Conservation (phyloP, 805 yeast species). For the Pichia sporocuriosa region DNA sequence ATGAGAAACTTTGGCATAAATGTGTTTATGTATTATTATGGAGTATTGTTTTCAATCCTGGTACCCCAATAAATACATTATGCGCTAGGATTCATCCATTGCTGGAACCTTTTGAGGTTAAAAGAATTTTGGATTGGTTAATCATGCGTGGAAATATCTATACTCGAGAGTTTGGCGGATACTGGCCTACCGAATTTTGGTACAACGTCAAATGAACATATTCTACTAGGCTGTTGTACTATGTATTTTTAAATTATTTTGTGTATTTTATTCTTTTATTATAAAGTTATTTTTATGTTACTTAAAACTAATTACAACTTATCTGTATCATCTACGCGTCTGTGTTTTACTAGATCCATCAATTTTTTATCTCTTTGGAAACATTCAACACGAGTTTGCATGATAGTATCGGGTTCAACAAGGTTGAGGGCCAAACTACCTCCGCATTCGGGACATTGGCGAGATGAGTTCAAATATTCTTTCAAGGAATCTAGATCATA, state of each 20-base stretch:
- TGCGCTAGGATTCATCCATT: constrained; percentile 23
- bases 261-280: neutral
- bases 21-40: constrained; percentile 42
- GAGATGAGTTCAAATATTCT: constrained; percentile 25
- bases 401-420: constrained; percentile 14
- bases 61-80: constrained; percentile 31
- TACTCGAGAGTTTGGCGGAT: constrained; percentile 32
- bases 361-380: constrained; percentile 10
- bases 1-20: constrained; percentile 52
- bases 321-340: constrained; percentile 7
- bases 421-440: constrained; percentile 12
- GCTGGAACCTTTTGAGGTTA: constrained; percentile 34
- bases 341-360: constrained; percentile 6
- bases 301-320: constrained; percentile 7
- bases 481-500: constrained; percentile 46
- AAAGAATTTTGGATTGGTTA: constrained; percentile 40
- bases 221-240: too few relatives aligned
- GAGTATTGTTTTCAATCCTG: constrained; percentile 49
- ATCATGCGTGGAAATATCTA: constrained; percentile 32
- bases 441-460: constrained; percentile 55
- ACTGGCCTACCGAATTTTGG: constrained; percentile 42
- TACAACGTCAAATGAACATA: constrained; percentile 16
- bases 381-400: constrained; percentile 13
- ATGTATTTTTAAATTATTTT: neutral
- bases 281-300: neutral